Base-by-base conservation (phyloP, 805 yeast species). In the Monosporozyma yasuniensis region DNA sequence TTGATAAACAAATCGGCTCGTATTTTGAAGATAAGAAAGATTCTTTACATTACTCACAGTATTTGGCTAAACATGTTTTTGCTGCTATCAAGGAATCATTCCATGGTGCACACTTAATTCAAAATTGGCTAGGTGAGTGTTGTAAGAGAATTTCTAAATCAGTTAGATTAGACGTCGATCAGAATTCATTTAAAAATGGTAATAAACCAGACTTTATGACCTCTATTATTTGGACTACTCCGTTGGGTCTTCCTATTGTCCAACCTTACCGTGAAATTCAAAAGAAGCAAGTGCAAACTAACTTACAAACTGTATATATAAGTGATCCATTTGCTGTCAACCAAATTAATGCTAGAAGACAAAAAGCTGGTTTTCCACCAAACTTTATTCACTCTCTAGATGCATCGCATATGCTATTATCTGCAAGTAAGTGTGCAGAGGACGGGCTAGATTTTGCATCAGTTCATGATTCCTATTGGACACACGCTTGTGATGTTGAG, bases 381-480 rank as follows among this genome's bases (percentile, higher is more conserved):
- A 91, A 91, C 65, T 91, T 78, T 66, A 85, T 91, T 47, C 99
- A 91, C 64, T 91, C 98, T 0, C 72, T 91, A 51, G 99, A 91
- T 74, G 98, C 98, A 1, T 84, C 96, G 0, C 99, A 91, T 65
- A 93, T 91, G 99, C 73, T 93, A 47, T 70, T 90, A 72, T 84
- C 96, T 8, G 95, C 97, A 0, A 73, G 79, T 47, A 80, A 80
- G 22, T 88, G 96, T 66, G 80, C 84, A 4, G 75, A 81, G 41
- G 63, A 64, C 1, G 80, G 78, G 0, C 67, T 93, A 46, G 72
- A 80, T 11, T 91, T 93, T 74, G 96, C 98, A 0, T 81, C 98
- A 0, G 99, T 91, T 22, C 99, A 91, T 67, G 99, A 91, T 65
- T 91, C 98, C 0, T 91, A 87, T 66, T 91, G 99, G 99, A 89